Base-by-base conservation (phyloP, 1,284 basidiomycete species). In the Pterula multifida region DNA sequence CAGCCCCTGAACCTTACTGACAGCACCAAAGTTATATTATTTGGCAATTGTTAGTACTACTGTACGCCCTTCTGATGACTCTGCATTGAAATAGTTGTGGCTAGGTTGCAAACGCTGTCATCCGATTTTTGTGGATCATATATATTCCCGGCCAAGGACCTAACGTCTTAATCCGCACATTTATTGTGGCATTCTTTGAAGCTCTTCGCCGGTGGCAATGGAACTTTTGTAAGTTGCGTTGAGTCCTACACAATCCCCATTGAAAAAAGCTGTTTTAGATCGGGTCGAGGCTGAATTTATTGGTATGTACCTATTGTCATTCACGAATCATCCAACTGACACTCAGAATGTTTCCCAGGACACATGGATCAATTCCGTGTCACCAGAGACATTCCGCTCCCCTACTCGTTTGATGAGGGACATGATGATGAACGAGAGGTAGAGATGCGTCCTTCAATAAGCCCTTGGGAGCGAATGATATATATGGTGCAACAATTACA, bases 291-390 rank as follows among this genome's bases (percentile, higher is more conserved):
- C 47, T 23, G 26, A 42, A 19, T 42, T 42, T 17, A 42, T 42
- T 17, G 39, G 39, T 42, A 9, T 15, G 36, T 15, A 47, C 17
- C 47, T 47, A 22, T 26, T 47, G 15, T 49, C 35, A 28, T 46
- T 17, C 21, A 50, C 19, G 36, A 25, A 48, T 47, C 15, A 49
- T 36, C 36, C 50, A 6, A 32, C 6, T 55, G 90, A 92, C n/a
- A 63, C 91, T 89, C 69, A 89, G 28, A 6, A 6, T 32, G 92
- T 65, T 89, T 91, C 52, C 66, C 91, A 22, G 86, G 86, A 64
- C 89, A 90, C 60, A 74, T 85, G 62, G 86, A 90, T 71, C 82
- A 87, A 60, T 90, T 88, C 59, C 84, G 87, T n/a, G 81, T 85
- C 24, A 85, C 83, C 3, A 68, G 79, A 42, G 88, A 90, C 58